Conservation (phyloP, 139 green algal genomes). For the Eudorina sp. region DNA sequence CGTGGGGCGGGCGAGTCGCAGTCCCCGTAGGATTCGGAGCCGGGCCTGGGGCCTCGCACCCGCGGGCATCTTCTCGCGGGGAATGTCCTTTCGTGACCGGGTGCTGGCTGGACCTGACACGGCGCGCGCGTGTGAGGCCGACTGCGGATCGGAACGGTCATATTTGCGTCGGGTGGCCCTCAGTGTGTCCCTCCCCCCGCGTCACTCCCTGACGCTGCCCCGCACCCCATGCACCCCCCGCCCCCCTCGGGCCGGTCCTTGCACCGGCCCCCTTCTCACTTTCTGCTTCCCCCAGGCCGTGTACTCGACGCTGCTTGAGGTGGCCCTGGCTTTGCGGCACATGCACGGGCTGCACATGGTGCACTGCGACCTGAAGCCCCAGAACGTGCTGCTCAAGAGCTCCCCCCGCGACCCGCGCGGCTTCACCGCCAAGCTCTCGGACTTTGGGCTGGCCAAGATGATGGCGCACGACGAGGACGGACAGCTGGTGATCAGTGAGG, state of each 20-base stretch:
- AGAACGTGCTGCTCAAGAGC: slow-evolving; percentile 77
- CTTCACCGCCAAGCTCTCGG: slow-evolving; percentile 75
- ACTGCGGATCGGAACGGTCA: no score
- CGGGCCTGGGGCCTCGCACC: no score
- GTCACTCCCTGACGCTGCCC: neutral
- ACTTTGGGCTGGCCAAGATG: slow-evolving; percentile 77
- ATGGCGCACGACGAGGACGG: slow-evolving; percentile 27
- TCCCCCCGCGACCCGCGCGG: slow-evolving; percentile 57
- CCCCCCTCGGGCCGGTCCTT: neutral
- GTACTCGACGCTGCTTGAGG: slow-evolving; percentile 51
- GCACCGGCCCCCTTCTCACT: neutral
- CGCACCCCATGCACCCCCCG: neutral
- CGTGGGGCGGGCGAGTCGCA: no score
- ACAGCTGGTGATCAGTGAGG: slow-evolving; percentile 37
- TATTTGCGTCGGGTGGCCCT: no score
- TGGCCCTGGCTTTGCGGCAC: slow-evolving; percentile 59
- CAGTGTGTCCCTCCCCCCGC: neutral
- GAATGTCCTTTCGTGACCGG: no score
- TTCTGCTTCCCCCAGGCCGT: neutral
- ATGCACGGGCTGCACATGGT: slow-evolving; percentile 71
- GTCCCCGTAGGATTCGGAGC: no score
- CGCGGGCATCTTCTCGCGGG: no score
- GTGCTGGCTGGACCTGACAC: no score
- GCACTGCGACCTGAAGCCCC: slow-evolving; percentile 78
- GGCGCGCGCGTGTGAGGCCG: no score